Evolutionary conservation across 805 yeast species (phyloP).

Genomic region (Metschnikowia colocasiae): DNA sequence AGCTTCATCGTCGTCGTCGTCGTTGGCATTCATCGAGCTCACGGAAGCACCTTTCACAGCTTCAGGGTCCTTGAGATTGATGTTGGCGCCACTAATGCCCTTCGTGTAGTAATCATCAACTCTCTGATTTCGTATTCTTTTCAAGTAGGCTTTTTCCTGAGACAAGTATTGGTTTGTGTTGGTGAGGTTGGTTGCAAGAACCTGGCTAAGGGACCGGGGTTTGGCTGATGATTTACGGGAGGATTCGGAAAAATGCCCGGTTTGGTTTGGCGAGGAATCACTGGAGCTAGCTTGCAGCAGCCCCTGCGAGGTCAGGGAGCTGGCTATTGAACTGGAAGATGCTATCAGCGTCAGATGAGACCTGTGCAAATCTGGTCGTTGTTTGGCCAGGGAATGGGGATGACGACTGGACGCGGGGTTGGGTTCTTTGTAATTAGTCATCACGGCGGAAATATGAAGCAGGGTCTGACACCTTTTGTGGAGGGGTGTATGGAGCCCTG

Average conservation of each 20-base stretch:
- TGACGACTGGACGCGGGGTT: background rate
- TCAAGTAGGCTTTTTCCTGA: slow-evolving; percentile 66
- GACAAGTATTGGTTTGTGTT: slow-evolving; percentile 43
- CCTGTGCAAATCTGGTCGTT: background rate
- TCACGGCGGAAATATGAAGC: background rate
- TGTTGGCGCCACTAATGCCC: slow-evolving; percentile 49
- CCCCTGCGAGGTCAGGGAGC: background rate
- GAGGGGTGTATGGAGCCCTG: background rate
- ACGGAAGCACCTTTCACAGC: background rate
- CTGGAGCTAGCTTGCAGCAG: slow-evolving; percentile 4
- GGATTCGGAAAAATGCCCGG: slow-evolving; percentile 7
- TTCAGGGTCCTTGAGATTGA: slow-evolving; percentile 13
- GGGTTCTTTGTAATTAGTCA: slow-evolving; percentile 1
- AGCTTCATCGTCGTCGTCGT: slow-evolving; percentile 32
- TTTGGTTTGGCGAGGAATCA: background rate
- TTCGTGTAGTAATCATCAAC: slow-evolving; percentile 72
- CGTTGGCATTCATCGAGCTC: slow-evolving; percentile 16
- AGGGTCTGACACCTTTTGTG: background rate
- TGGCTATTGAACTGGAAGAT: background rate
- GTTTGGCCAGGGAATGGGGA: background rate
- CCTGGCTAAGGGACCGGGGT: slow-evolving; percentile 15
- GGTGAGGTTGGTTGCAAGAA: slow-evolving; percentile 14
- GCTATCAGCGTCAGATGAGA: background rate
- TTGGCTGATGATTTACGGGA: slow-evolving; percentile 10
- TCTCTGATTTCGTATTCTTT: slow-evolving; percentile 55